phyloP scores from a whole-genome alignment of 2,329 filamentous ascomycete genomes.

The Stachybotrys chartarum region DNA sequence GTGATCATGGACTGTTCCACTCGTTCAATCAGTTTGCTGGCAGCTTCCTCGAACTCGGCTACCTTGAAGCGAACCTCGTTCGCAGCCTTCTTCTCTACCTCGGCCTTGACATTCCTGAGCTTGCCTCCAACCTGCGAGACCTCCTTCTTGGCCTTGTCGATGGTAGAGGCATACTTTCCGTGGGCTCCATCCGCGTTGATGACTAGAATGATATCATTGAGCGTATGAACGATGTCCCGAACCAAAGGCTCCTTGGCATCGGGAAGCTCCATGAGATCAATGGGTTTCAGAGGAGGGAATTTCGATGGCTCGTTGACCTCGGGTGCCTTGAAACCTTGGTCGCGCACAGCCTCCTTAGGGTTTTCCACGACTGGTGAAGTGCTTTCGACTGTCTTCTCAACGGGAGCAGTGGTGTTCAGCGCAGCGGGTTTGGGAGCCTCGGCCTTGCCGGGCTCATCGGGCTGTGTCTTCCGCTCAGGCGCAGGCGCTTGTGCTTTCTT shows the following conservation, averaged over 20 bases:
- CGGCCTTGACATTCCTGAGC: constrained; percentile 66
- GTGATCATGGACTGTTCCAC: constrained; percentile 75
- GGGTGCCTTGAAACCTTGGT: constrained; percentile 41
- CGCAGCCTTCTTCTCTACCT: constrained; percentile 64
- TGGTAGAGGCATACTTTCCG: constrained; percentile 68
- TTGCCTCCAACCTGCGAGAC: constrained; percentile 70
- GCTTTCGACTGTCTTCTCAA: constrained; percentile 24
- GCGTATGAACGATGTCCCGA: constrained; percentile 86
- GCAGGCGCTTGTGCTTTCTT: constrained; percentile 18
- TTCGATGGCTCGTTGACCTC: constrained; percentile 61
- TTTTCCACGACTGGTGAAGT: constrained; percentile 16
- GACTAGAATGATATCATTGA: constrained; percentile 92
- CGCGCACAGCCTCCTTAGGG: constrained; percentile 10
- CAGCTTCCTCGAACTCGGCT: constrained; percentile 77
- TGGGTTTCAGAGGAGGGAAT: constrained; percentile 57
- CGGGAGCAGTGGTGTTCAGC: constrained; percentile 12
- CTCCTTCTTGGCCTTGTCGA: constrained; percentile 80
- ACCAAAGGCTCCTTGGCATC: constrained; percentile 80
- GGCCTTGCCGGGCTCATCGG: constrained; percentile 19
- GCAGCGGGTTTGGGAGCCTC: constrained; percentile 20
- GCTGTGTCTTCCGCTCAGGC: constrained; percentile 13
- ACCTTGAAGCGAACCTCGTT: constrained; percentile 65
- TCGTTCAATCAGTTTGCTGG: constrained; percentile 79
- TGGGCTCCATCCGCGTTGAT: constrained; percentile 81
- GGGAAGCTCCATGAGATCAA: constrained; percentile 70